Conservation (phyloP, 306 rosid genomes). For the Quercus dentata region DNA sequence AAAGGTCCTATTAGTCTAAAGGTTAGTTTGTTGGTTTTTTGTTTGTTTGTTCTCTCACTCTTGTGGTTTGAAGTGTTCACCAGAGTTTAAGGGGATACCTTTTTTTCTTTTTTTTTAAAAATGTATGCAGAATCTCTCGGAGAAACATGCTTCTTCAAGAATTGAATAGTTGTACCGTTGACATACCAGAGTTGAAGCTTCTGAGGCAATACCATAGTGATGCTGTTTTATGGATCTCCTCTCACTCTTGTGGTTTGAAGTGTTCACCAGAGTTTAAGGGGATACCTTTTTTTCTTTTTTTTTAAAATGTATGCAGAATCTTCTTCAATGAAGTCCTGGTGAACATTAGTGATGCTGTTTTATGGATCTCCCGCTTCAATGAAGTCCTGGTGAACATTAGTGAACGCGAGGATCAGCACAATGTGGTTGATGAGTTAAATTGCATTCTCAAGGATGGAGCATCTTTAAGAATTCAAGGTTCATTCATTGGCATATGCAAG, state of each 20-base stretch:
- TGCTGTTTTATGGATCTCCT: constrained; percentile 64
- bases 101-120: not conserved
- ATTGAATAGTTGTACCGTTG: constrained; percentile 52
- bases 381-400: constrained; percentile 44
- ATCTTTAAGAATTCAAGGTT: constrained; percentile 86
- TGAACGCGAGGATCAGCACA: constrained; percentile 53
- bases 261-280: too few relatives aligned
- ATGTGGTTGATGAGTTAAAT: constrained; percentile 55
- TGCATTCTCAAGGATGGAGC: constrained; percentile 58
- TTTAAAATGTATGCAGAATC: too few relatives aligned
- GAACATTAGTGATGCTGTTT: constrained; percentile 58
- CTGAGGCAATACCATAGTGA: constrained; percentile 59
- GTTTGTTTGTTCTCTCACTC: not conserved
- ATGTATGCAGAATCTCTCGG: constrained; percentile 65
- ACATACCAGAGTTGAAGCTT: constrained; percentile 74
- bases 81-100: constrained; percentile 10
- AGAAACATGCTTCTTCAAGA: constrained; percentile 64
- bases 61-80: not conserved
- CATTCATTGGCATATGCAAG: not conserved
- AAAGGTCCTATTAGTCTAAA: constrained; percentile 59
- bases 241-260: too few relatives aligned
- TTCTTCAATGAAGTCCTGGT: too few relatives aligned
- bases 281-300: too few relatives aligned
- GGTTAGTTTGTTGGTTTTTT: constrained; percentile 43
- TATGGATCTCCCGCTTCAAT: constrained; percentile 61